Base-by-base conservation (phyloP, 305 asterid genomes). In the Fraxinus paxiana region DNA sequence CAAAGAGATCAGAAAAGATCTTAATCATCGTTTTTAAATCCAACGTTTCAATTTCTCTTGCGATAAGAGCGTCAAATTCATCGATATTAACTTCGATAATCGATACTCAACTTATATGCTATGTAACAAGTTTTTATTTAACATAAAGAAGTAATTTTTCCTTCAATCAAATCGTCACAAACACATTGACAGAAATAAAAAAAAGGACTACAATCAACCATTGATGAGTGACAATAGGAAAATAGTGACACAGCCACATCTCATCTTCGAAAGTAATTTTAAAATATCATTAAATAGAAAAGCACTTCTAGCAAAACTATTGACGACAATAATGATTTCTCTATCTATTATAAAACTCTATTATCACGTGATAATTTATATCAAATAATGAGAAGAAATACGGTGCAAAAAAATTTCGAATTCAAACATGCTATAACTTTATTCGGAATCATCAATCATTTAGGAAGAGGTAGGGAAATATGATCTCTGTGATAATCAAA, bases 401-500 rank as follows among this genome's bases (percentile, higher is more conserved):
- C n/a, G 12, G 51, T 5, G 37, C 20, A 48, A 48, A 48, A 48
- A 12, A 48, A 0, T 15, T 3, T 13, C 7, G 59, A 15, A 15
- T 17, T 63, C 17, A 26, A 26, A 35, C 31, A n/a, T 9, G 33
- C 33, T 18, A 48, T 33, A 63, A 63, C 72, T 63, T 63, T 63
- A 63, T 24, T 77, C 15, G 34, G 38, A 33, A 48, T 35, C 43
- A 28, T 73, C 75, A 69, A 15, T 34, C 61, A 73, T 31, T 31
- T 73, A 46, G 79, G 37, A 73, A 74, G 81, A 51, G 34, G 67
- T 34, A 30, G 24, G 72, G 34, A 0, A 63, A 77, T 33, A 63
- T 77, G 82, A 61, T 20, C 22, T 77, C 79, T 77, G 65, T 54
- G 24, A 54, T 17, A 17, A 54, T 12, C 78, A 38, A 74, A 34